A percentile compares a stretch with the other conserved stretches of the same genome.
Conservation (phyloP, 805 yeast genomes). For the Teunomyces barrocoloradensis region DNA sequence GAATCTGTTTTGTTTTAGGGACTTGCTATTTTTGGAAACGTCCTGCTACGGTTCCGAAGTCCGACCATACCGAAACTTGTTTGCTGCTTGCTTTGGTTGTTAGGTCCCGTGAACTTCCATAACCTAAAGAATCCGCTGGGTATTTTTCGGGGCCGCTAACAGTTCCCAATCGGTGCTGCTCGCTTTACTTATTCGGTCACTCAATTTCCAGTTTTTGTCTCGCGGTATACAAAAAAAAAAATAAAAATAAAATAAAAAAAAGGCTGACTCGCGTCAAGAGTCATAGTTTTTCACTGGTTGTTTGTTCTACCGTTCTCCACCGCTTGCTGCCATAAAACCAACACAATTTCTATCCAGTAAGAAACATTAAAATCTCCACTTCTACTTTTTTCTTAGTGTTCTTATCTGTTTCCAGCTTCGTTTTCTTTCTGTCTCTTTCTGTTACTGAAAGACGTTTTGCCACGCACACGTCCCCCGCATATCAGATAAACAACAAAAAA, state of each 20-base stretch:
- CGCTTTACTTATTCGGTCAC: conserved; percentile 2
- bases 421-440: background rate
- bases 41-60: background rate
- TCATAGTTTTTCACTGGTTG: background rate
- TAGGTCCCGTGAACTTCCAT: background rate
- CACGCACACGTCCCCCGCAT: conserved; percentile 1
- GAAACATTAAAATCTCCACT: background rate
- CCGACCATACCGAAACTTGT: background rate
- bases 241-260: background rate
- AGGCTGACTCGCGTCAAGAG: conserved; percentile 1
- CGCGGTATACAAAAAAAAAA: background rate
- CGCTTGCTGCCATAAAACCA: background rate
- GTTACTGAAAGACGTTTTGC: background rate
- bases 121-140: background rate
- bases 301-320: background rate
- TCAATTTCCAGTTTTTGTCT: background rate
- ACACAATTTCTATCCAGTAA: background rate
- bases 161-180: background rate
- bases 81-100: background rate
- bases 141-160: background rate
- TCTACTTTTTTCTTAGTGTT: background rate
- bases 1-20: background rate
- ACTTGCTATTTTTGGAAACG: background rate
- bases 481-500: background rate
- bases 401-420: background rate